Percentiles rank a stretch among this genome's conserved stretches.
These are phyloP conservation scores for Castanea crenata DNA, from an alignment of 306 rosid genomes.

Conservation along the genomic window DNA sequence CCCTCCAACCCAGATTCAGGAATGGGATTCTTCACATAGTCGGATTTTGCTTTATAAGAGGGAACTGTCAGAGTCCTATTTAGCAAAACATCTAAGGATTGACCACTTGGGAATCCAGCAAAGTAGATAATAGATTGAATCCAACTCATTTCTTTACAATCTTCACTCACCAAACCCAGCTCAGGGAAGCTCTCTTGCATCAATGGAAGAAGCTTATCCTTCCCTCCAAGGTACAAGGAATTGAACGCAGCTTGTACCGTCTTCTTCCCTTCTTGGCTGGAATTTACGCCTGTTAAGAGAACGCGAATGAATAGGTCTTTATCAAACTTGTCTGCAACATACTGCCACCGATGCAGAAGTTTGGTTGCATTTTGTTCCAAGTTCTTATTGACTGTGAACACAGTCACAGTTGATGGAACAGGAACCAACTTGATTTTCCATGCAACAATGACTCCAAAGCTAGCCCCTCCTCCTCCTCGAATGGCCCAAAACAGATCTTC, in stretches of 20 bases:
- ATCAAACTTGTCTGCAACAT: constrained; percentile 4
- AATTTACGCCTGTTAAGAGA: neutral
- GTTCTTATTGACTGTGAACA: constrained; percentile 7
- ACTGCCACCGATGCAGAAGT: constrained; percentile 17
- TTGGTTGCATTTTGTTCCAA: neutral
- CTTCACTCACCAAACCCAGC: too few species aligned
- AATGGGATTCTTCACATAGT: constrained; percentile 27
- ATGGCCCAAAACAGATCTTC: too few species aligned
- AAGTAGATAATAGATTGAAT: too few species aligned
- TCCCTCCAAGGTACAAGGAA: constrained; percentile 24
- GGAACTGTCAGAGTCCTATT: neutral
- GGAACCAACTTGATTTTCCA: constrained; percentile 15
- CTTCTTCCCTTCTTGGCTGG: constrained; percentile 7
- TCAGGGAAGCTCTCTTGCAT: neutral
- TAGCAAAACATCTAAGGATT: constrained; percentile 26
- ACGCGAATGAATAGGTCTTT: constrained; percentile 15
- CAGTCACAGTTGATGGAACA: constrained; percentile 22
- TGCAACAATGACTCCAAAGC: too few species aligned
- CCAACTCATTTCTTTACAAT: too few species aligned
- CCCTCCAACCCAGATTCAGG: constrained; percentile 10
- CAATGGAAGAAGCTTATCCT: constrained; percentile 7
- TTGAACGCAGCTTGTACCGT: constrained; percentile 13
- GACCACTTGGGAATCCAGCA: neutral
- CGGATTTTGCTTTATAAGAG: constrained; percentile 30
- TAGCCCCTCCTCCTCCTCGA: too few species aligned